Percentiles rank a stretch among this genome's conserved stretches.
Evolutionary conservation across 805 yeast genomes (phyloP).

Genomic region (Saturnispora saitoi): DNA sequence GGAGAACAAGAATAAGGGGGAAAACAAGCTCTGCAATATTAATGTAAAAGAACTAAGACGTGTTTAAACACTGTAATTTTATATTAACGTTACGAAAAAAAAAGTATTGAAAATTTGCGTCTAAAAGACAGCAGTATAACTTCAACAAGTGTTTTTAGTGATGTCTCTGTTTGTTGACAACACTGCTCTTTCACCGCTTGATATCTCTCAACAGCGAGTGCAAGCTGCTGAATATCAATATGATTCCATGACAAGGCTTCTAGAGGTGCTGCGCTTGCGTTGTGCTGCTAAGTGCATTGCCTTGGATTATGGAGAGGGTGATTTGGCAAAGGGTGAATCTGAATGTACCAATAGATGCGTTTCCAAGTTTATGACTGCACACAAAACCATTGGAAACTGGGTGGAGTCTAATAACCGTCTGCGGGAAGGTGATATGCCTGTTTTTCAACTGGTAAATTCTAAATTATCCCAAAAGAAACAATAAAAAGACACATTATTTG

Average conservation of each 20-base stretch:
- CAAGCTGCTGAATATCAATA: slow-evolving; percentile 60
- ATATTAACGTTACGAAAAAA: neutral
- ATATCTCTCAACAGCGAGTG: slow-evolving; percentile 52
- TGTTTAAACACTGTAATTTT: neutral
- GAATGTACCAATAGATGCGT: slow-evolving; percentile 93
- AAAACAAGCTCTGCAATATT: neutral
- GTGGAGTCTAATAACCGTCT: slow-evolving; percentile 35
- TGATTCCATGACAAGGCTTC: slow-evolving; percentile 49
- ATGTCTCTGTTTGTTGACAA: slow-evolving; percentile 6
- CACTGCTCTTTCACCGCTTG: slow-evolving; percentile 33
- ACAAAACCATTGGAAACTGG: slow-evolving; percentile 49
- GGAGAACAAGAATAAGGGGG: neutral
- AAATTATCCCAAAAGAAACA: slow-evolving; percentile 5
- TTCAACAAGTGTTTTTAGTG: neutral
- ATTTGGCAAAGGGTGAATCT: slow-evolving; percentile 69
- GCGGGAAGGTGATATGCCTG: slow-evolving; percentile 34
- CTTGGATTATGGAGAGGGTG: slow-evolving; percentile 72
- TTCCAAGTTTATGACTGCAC: slow-evolving; percentile 75
- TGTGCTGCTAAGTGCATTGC: slow-evolving; percentile 77
- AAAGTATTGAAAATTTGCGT: neutral
- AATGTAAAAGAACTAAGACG: neutral
- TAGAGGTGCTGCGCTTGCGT: slow-evolving; percentile 40
- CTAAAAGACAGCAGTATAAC: neutral
- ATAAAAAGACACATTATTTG: neutral
- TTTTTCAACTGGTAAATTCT: slow-evolving; percentile 21